Evolutionary conservation across 2,329 filamentous ascomycete genomes (phyloP), one percentile per base, ranked within the genome.

Genomic region (Fusarium graminum): DNA sequence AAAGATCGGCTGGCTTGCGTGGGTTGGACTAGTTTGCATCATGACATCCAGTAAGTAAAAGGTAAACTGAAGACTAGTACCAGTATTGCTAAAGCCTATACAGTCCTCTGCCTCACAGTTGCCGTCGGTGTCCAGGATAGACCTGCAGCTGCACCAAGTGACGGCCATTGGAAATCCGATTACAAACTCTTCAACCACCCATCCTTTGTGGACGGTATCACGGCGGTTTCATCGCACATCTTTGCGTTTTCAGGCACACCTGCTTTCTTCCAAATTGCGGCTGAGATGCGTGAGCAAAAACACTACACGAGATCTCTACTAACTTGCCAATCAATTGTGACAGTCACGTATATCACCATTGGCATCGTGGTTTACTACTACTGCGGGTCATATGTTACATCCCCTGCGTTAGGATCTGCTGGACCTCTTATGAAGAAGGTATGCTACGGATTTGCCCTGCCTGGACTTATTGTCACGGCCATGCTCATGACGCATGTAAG

Each of bases 331-430:
- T 67, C 30, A 57, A 72, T 61, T 0, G 67, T 79, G 3, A 70
- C 76, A 6, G 29, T 75, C 11, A 76, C 74, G 2, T 79, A 79
- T 28, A 56, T 74, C 19, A 58, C 72, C 2, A 73, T 80, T 3
- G 72, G 73, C 12, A 67, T 75, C 2, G 79, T 82, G 0, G 77
- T 83, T 4, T 83, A 83, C 71, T 79, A 77, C 49, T 83, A 74
- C 62, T 82, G 80, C 59, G 81, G 82, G 0, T 79, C 78, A 0
- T 82, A 78, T 53, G 80, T 84, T 5, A 77, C 81, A 0, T 82
- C 80, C 0, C 82, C 81, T 0, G 80, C 81, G 3, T 75, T 84
- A 2, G 82, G 80, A 1, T 81, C 79, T 19, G 81, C 80, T 1
- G 81, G 81, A 1, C 8, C 45, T 0, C 52, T 70, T 1, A 74